Base-by-base conservation (phyloP, 176 grass and related monocot species). In the Guadua angustifolia region DNA sequence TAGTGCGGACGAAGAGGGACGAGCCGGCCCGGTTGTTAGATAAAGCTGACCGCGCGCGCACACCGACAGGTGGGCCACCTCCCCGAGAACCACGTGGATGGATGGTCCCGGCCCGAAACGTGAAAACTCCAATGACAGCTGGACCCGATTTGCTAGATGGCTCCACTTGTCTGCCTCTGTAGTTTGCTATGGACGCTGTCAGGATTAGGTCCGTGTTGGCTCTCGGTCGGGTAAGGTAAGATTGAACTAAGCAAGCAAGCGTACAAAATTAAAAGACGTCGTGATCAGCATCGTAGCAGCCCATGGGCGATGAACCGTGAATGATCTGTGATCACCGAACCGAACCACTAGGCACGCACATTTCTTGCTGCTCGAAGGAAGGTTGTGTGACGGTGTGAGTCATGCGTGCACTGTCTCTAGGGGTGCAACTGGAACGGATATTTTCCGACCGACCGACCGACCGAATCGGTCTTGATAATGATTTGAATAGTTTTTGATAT, bases 11-110 rank as follows among this genome's bases (percentile, higher is more conserved):
- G 19, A 21, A 19, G 21, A 45, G 18, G 24, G 16, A 14, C 51
- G 1, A 52, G 50, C 5, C 16, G 49, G 9, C 13, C 38, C 1
- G 78, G 56, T 77, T 82, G 70, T 45, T 70, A 88, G 32, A 68
- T 80, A 87, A 77, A 24, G 70, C 9, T 3, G 13, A 0, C 4
- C 15, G 0, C 10, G 40, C 5, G 44, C 16, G 15, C 36, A 33
- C 50, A 38, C 82, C 38, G 69, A 49, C 83, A 24, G 25, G 47
- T 29, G 44, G 57, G 14, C 50, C 51, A 9, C 14, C 9, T 0
- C 5, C 1, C 0, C 22, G 26, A 3, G 38, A 9, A 14, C 29
- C 83, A 40, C 65, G 77, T 87, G 78, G 65, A 19, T 12, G 18
- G 60, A 40, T 50, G 42, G 66, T 19, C 46, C 46, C 33, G 9